Evolutionary conservation across 176 grass and related monocot genomes (phyloP), one percentile per base, ranked within the genome.

Genomic region (Cymbopogon citratus): DNA sequence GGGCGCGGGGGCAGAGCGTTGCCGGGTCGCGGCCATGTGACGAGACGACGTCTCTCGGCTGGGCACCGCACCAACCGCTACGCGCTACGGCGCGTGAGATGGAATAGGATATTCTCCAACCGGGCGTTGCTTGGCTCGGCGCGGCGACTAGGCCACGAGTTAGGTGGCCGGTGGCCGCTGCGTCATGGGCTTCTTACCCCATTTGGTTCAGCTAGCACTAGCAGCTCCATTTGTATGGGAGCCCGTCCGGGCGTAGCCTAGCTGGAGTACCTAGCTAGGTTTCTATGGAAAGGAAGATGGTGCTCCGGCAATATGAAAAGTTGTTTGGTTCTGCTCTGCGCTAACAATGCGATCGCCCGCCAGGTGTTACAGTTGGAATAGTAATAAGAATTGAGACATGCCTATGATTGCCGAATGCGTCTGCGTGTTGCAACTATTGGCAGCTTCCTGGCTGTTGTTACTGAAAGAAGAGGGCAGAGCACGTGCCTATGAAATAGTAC

Each of bases 91-190:
- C 52, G 54, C 31, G 18, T 71, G 48, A 64, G 85, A 79, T 82
- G 80, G 80, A 64, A 19, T 9, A 14, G 73, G 39, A 78, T 87
- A 78, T 79, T 88, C 67, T 57, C 80, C 80, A 83, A 12, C 86
- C 36, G 9, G 19, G 33, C 56, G 34, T 44, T 8, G 24, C 60
- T 86, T 68, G 66, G 43, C 39, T n/a, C 64, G 38, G 56, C 38
- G 3, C n/a, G 16, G 56, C 12, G 19, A n/a, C 52, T n/a, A 25
- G 59, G 60, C 25, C 60, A 78, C 12, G 59, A 44, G 48, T 10
- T 76, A 26, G 35, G 77, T 74, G 9, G 9, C 11, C n/a, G 43
- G 43, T 45, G 34, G 34, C 10, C 27, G 28, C 29, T 39, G 23
- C 71, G 1, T 51, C 31, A 33, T 33, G 31, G 2, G 0, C 39